Evolutionary conservation across 768 basidiomycete genomes (phyloP).

Genomic region (Suillus occidentalis): DNA sequence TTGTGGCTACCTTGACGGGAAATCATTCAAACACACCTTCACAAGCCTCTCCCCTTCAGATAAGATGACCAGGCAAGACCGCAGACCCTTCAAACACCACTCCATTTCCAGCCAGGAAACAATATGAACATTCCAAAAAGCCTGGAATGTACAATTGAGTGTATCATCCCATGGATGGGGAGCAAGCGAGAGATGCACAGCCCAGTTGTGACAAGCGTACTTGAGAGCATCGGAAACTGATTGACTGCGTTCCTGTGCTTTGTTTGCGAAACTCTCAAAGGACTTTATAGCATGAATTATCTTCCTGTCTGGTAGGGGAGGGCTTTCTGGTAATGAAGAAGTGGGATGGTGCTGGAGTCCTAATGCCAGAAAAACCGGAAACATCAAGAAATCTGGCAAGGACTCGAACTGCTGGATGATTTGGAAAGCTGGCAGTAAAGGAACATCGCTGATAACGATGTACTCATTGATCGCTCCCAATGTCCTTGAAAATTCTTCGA

Average conservation of each 20-base stretch:
- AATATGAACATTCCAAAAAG: not conserved
- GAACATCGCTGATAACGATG: not conserved
- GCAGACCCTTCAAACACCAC: not conserved
- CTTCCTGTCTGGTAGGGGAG: not conserved
- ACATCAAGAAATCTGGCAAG: not conserved
- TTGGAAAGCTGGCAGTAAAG: not conserved
- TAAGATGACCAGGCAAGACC: not conserved
- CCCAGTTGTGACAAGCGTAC: not conserved
- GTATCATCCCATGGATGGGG: not conserved
- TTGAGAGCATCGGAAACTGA: not conserved
- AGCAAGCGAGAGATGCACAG: not conserved
- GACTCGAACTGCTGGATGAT: not conserved
- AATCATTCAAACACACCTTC: not conserved
- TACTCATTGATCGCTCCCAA: not conserved
- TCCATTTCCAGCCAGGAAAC: not conserved
- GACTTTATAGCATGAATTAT: not conserved
- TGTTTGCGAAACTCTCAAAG: not conserved
- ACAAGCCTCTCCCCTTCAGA: not conserved
- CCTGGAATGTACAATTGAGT: not conserved
- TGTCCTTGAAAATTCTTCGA: not conserved
- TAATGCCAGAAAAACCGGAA: not conserved
- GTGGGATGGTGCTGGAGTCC: not conserved
- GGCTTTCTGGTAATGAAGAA: not conserved
- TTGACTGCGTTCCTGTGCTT: not conserved
- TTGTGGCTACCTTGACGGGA: no score